Evolutionary conservation across 495 filamentous ascomycete genomes (phyloP).

Genomic region (Lasiosphaeria ovina): DNA sequence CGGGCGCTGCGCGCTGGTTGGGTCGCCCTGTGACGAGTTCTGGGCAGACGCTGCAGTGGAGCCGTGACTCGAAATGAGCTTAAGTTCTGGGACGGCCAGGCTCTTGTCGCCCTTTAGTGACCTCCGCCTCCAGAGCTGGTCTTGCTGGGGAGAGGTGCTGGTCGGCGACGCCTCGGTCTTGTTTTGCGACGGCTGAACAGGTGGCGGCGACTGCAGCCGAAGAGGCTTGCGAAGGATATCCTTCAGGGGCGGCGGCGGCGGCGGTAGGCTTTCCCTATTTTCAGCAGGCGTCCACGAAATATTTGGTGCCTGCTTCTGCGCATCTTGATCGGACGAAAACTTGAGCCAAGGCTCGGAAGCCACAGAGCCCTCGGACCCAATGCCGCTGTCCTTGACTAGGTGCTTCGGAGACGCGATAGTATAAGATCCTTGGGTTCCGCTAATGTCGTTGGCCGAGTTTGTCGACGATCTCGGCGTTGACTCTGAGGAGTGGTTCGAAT

Average conservation of each 20-base stretch:
- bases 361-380: slow-evolving; percentile 3
- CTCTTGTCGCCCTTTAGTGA: slow-evolving; percentile 42
- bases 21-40: slow-evolving; percentile 11
- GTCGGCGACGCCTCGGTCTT: slow-evolving; percentile 18
- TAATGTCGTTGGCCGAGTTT: slow-evolving; percentile 31
- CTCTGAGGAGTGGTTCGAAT: slow-evolving; percentile 41
- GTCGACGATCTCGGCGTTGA: slow-evolving; percentile 34
- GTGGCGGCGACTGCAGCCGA: slow-evolving; percentile 20
- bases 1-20: slow-evolving; percentile 3
- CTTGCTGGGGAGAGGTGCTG: slow-evolving; percentile 32
- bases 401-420: slow-evolving; percentile 30
- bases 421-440: slow-evolving; percentile 36
- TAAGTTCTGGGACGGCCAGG: slow-evolving; percentile 43
- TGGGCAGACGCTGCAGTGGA: slow-evolving; percentile 33
- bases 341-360: slow-evolving; percentile 7
- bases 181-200: slow-evolving; percentile 4
- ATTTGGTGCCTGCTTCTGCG: slow-evolving; percentile 17
- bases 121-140: slow-evolving; percentile 46
- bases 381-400: slow-evolving; percentile 9
- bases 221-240: slow-evolving; percentile 20
- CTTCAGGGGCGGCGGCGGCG: slow-evolving; percentile 42
- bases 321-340: slow-evolving; percentile 25
- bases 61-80: slow-evolving; percentile 42
- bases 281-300: slow-evolving; percentile 9
- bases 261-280: slow-evolving; percentile 27